Evolutionary conservation across 495 filamentous ascomycete genomes (phyloP).

Genomic region (Tetracladium setigerum): DNA sequence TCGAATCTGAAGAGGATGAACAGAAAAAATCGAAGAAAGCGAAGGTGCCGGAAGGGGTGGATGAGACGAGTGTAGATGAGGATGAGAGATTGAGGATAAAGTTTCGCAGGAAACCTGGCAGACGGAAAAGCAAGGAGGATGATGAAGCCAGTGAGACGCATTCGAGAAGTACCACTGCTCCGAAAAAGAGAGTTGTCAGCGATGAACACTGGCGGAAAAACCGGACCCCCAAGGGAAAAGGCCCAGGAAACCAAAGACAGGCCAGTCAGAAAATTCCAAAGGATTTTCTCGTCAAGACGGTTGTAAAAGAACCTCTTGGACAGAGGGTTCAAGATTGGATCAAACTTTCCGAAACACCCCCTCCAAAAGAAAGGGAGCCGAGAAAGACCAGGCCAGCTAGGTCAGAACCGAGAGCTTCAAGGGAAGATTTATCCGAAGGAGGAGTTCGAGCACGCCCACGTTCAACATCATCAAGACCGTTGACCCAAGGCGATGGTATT

Average conservation of each 20-base stretch:
- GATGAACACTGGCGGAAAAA: constrained; percentile 67
- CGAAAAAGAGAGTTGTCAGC: constrained; percentile 72
- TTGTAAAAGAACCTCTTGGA: constrained; percentile 39
- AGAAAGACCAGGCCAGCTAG: background rate
- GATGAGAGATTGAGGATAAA: constrained; percentile 14
- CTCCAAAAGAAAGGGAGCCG: constrained; percentile 11
- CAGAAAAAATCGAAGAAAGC: constrained; percentile 28
- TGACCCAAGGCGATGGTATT: constrained; percentile 16
- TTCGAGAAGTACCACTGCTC: constrained; percentile 36
- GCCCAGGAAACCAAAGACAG: no score
- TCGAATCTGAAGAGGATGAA: constrained; percentile 27
- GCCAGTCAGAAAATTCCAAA: constrained; percentile 38
- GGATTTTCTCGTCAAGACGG: constrained; percentile 39
- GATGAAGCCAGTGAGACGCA: constrained; percentile 18
- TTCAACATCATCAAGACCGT: background rate
- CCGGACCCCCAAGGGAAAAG: constrained; percentile 31
- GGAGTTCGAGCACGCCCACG: constrained; percentile 26
- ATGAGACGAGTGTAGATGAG: constrained; percentile 29
- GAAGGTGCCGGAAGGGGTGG: constrained; percentile 33
- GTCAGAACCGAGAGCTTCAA: background rate
- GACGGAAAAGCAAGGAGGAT: constrained; percentile 20
- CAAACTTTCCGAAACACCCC: constrained; percentile 21
- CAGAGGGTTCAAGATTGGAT: constrained; percentile 47
- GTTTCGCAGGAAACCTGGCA: constrained; percentile 9
- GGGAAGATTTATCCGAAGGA: constrained; percentile 2